These are phyloP conservation scores for Pilasporangium apinafurcum DNA, from an alignment of 352 stramenopile genomes.

Conservation along the genomic window DNA sequence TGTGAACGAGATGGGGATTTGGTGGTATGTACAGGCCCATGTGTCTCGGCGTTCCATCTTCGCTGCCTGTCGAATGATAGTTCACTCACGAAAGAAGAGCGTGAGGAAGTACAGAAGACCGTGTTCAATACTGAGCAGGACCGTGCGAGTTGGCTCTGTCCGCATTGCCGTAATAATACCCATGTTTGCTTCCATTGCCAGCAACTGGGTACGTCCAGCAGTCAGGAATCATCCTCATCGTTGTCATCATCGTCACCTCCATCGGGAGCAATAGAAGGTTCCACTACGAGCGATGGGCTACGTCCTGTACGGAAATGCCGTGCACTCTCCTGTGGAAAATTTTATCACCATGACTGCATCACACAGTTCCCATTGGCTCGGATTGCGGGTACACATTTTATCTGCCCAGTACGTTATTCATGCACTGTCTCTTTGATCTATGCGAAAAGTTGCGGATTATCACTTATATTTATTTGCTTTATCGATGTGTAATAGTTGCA, in stretches of 20 bases:
- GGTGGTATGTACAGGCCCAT: conserved; percentile 56
- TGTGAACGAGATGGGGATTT: conserved; percentile 53
- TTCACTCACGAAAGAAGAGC: neutral
- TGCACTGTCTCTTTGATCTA: neutral
- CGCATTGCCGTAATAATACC: conserved; percentile 36
- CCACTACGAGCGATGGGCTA: conserved; percentile 1
- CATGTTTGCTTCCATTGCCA: conserved; percentile 86
- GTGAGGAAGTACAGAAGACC: no score
- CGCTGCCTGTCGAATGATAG: conserved; percentile 22
- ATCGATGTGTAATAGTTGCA: conserved; percentile 29
- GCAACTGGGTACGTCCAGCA: conserved; percentile 24
- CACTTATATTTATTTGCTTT: neutral
- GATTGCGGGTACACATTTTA: conserved; percentile 76
- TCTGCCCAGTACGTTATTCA: conserved; percentile 45
- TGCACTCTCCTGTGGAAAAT: conserved; percentile 79
- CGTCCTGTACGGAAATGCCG: conserved; percentile 65
- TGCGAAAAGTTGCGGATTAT: neutral
- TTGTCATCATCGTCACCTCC: neutral
- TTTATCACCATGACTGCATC: conserved; percentile 80
- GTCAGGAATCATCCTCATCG: neutral
- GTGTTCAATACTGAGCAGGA: conserved; percentile 1
- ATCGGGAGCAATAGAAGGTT: neutral
- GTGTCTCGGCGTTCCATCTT: conserved; percentile 67
- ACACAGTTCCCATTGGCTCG: conserved; percentile 68
- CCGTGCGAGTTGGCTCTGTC: conserved; percentile 44